Base-by-base conservation (phyloP, 495 filamentous ascomycete genomes). In the Trichoderma erinaceum region DNA sequence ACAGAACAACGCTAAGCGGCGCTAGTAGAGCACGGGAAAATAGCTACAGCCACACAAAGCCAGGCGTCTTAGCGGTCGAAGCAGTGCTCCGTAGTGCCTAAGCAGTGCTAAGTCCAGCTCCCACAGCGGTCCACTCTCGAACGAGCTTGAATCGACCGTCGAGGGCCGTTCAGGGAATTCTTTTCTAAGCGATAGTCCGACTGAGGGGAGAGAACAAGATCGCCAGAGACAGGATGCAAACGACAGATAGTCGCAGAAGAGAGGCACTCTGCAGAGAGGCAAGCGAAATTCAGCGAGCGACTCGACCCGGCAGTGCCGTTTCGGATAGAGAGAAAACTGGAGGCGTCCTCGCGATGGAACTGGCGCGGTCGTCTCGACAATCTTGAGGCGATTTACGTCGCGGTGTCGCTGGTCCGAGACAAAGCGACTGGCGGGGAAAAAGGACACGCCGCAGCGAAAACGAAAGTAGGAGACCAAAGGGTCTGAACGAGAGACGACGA, bases 401-500 rank as follows among this genome's bases (percentile, higher is more conserved):
- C 44, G n/a, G n/a, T 11, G 44, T n/a, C n/a, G 44, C 15, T 11
- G 44, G 10, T 16, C 15, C 44, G 44, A 48, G n/a, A 48, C 13
- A 48, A 48, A 6, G 27, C 56, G 2, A 18, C 23, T 29, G 56
- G 23, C 11, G 56, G 21, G 18, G 8, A 3, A 25, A 10, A 32
- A 3, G 27, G n/a, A 61, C 13, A 18, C 56, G 56, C 56, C 27
- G 56, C 56, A 48, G 15, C 44, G 16, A 61, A 25, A 61, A 61
- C 56, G 56, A 61, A n/a, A 0, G 56, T 56, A 61, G 27, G 2
- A 18, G 16, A 52, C 18, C 15, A 56, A 23, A 21, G 6, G 10
- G 23, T 29, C 56, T 61, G 56, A 61, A 61, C 56, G 56, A 61
- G 56, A 61, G 56, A 61, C 56, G 56, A 61, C 27, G 56, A 61